Evolutionary conservation across 495 filamentous ascomycete species (phyloP), one percentile per base, ranked within the genome.

Genomic region (Aspergillus carlsbadensis): DNA sequence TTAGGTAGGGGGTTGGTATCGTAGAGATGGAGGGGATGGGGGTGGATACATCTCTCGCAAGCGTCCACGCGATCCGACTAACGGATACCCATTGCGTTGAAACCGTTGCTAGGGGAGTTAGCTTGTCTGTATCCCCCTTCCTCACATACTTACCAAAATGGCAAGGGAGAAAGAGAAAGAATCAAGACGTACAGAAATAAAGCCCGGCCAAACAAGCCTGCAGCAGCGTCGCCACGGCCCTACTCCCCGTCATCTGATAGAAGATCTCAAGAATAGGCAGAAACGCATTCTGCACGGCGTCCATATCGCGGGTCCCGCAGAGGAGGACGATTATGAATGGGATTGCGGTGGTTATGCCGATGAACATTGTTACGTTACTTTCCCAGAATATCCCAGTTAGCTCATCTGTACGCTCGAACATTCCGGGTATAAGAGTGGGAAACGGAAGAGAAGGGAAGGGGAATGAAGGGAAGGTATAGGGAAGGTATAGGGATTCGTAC

Each of bases 161-260:
- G 8, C 26, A 8, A 29, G 26, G 26, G 26, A 10, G 18, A 13
- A 43, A 43, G 20, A 40, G 13, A 18, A 49, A 33, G 6, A 41
- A 35, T 52, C 17, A 56, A 65, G 47, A 63, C 42, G 59, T 54
- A 67, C 62, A 57, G 41, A 59, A 67, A 42, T 73, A 68, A 1
- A 70, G 56, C 17, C 72, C n/a, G 6, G 59, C 68, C 36, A 74
- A 47, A 56, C 61, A 70, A 8, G 55, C 60, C 39, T 61, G 63
- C 51, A 70, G 52, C 6, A 65, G 56, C 0, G 69, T 67, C 0
- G 61, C 61, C 3, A 63, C 58, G 6, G 42, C 57, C 51, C 35
- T 68, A 39, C 58, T 70, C 29, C 56, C 63, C 8, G 69, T 70
- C 35, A 61, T 58, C 56, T 73, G 70, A 48, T 69, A 68, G 24